phyloP scores from a whole-genome alignment of 768 basidiomycete genomes.

The Cubamyces sp. region DNA sequence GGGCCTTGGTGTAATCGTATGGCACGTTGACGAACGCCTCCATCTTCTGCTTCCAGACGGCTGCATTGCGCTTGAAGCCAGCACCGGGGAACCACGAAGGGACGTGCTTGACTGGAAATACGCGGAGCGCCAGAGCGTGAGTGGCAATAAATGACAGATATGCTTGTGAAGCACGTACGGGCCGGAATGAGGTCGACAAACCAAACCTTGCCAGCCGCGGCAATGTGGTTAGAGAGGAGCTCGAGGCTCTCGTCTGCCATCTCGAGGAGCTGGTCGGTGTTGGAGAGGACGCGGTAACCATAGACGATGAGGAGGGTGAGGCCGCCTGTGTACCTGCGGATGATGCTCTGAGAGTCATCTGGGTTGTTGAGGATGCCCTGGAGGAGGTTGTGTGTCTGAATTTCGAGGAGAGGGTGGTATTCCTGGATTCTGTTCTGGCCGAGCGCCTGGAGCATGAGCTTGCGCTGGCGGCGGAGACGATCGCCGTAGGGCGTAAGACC shows the following conservation, averaged over 20 bases:
- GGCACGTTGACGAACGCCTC: slow-evolving; percentile 23
- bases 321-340: slow-evolving; percentile 26
- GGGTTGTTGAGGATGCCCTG: slow-evolving; percentile 53
- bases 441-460: slow-evolving; percentile 67
- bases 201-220: slow-evolving; percentile 26
- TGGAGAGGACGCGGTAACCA: slow-evolving; percentile 27
- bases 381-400: slow-evolving; percentile 61
- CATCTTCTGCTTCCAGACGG: slow-evolving; percentile 26
- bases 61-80: slow-evolving; percentile 30
- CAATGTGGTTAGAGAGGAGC: slow-evolving; percentile 27
- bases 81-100: slow-evolving; percentile 37
- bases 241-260: slow-evolving; percentile 28
- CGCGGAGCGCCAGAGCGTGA: not conserved
- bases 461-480: slow-evolving; percentile 64
- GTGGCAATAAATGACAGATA: not conserved
- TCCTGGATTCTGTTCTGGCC: slow-evolving; percentile 52
- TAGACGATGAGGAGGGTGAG: slow-evolving; percentile 29
- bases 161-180: slow-evolving; percentile 11
- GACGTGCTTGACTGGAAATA: slow-evolving; percentile 29
- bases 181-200: slow-evolving; percentile 28
- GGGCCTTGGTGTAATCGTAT: slow-evolving; percentile 19
- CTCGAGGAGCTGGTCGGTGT: slow-evolving; percentile 23
- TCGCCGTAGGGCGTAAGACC: slow-evolving; percentile 72
- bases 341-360: slow-evolving; percentile 37
- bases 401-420: slow-evolving; percentile 62